phyloP scores from a whole-genome alignment of 345 rosid species.

The Boechera retrofracta region DNA sequence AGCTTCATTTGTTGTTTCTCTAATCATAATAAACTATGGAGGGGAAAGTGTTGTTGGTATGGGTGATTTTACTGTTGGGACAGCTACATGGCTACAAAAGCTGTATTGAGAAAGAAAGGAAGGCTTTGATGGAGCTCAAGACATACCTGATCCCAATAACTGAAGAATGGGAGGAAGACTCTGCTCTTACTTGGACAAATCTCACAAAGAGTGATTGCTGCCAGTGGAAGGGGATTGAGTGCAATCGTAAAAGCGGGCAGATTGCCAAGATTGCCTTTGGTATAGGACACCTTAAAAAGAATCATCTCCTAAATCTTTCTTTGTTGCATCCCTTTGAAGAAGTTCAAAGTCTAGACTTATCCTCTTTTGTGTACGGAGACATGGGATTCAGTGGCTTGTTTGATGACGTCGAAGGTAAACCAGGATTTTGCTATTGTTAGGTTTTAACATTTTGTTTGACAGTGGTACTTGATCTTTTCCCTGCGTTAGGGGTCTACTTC shows the following conservation, averaged over 20 bases:
- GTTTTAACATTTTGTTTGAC: too few relatives aligned
- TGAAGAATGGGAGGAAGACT: not conserved
- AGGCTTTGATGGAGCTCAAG: slow-evolving; percentile 26
- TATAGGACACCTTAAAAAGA: too few relatives aligned
- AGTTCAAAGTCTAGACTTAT: not conserved
- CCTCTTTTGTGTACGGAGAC: too few relatives aligned
- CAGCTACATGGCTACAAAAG: not conserved
- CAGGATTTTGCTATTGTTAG: too few relatives aligned
- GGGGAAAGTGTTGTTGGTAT: not conserved
- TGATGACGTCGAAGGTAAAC: not conserved
- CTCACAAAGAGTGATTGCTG: slow-evolving; percentile 27
- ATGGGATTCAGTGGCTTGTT: not conserved
- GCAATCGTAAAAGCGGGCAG: not conserved
- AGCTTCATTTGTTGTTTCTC: too few relatives aligned
- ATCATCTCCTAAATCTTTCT: not conserved
- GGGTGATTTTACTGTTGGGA: not conserved
- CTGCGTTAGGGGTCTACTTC: too few relatives aligned
- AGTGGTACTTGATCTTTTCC: too few relatives aligned
- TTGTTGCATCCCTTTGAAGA: slow-evolving; percentile 3
- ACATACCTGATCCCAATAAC: not conserved
- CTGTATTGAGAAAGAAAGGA: slow-evolving; percentile 3
- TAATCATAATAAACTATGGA: too few relatives aligned
- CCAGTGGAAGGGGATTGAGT: not conserved
- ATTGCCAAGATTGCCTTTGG: not conserved
- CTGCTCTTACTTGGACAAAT: slow-evolving; percentile 9